These are phyloP conservation scores for Geoglossum cookeanum DNA, from an alignment of 2,329 filamentous ascomycete genomes.

Conservation along the genomic window DNA sequence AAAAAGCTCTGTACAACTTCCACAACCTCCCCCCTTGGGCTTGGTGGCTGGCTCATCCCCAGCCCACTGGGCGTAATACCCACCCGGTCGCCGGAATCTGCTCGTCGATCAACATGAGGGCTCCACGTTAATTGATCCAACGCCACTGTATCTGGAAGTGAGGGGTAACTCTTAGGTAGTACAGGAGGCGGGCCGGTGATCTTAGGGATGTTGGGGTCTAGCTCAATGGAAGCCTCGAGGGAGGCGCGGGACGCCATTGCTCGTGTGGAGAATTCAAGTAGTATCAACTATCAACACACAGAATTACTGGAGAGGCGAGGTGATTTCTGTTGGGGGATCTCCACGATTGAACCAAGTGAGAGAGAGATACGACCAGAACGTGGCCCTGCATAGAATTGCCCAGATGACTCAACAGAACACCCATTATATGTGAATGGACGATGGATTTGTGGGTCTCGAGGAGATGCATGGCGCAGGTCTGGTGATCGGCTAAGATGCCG, in stretches of 20 bases:
- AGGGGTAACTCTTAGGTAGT: conserved; percentile 14
- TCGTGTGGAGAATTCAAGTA: not conserved
- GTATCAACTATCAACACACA: no score
- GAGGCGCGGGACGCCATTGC: conserved; percentile 16
- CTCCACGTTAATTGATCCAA: conserved; percentile 11
- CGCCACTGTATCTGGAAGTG: conserved; percentile 14
- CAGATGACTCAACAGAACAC: no score
- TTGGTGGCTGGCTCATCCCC: conserved; percentile 35
- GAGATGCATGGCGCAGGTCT: not conserved
- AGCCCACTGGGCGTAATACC: conserved; percentile 12
- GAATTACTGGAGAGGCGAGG: not conserved
- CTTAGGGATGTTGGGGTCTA: conserved; percentile 5
- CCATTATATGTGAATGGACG: no score
- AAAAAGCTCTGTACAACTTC: conserved; percentile 37
- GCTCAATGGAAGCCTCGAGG: conserved; percentile 23
- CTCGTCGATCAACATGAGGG: conserved; percentile 7
- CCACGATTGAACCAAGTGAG: no score
- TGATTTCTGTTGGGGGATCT: no score
- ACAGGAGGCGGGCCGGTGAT: conserved; percentile 22
- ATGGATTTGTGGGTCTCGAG: no score
- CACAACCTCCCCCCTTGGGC: conserved; percentile 20
- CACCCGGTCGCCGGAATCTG: not conserved
- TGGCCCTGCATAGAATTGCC: no score
- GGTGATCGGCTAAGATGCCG: not conserved
- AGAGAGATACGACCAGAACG: no score